phyloP scores from a whole-genome alignment of 306 rosid species.

The Clitoria ternatea region DNA sequence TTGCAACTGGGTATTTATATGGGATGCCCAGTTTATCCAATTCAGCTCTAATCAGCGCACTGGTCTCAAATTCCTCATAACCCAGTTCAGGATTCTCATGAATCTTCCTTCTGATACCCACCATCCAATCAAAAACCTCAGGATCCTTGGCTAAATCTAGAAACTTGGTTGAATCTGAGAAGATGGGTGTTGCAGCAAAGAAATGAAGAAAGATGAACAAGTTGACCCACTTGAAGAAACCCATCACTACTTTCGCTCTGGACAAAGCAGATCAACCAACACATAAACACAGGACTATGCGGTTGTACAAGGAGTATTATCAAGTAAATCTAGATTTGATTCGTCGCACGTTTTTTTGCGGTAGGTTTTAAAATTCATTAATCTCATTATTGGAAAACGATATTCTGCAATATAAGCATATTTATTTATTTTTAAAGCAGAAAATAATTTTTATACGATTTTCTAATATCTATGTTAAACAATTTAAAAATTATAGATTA shows the following conservation, averaged over 20 bases:
- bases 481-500: too few species aligned
- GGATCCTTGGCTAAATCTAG: conserved; percentile 43
- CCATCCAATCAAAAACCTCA: conserved; percentile 62
- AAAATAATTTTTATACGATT: too few species aligned
- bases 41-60: conserved; percentile 63
- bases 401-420: too few species aligned
- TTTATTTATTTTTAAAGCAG: too few species aligned
- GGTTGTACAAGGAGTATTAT: background rate
- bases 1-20: conserved; percentile 62
- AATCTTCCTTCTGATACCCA: conserved; percentile 58
- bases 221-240: conserved; percentile 24
- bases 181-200: conserved; percentile 15
- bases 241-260: conserved; percentile 19
- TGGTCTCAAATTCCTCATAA: conserved; percentile 77
- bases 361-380: too few species aligned
- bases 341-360: too few species aligned
- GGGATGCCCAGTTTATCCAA: conserved; percentile 53
- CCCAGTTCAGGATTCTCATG: conserved; percentile 85
- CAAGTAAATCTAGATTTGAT: too few species aligned
- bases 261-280: conserved; percentile 13
- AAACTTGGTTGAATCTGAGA: conserved; percentile 33
- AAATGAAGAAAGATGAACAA: conserved; percentile 9
- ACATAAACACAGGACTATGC: background rate
- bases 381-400: too few species aligned
- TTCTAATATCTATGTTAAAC: too few species aligned